Evolutionary conservation across 805 yeast species (phyloP), one percentile per base, ranked within the genome.

Genomic region (Saturnispora diversa): DNA sequence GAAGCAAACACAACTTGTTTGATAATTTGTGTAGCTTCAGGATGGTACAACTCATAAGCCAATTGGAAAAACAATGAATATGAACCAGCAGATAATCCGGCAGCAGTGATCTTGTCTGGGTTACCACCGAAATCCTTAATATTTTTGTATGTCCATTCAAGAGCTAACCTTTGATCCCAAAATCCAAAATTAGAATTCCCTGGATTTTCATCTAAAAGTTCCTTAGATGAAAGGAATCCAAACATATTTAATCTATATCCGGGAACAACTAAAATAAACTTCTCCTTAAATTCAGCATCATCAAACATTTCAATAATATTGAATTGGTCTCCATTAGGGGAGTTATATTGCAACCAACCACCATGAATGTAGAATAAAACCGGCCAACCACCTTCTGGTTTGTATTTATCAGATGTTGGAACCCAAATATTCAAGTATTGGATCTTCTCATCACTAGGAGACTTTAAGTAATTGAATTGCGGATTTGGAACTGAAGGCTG

Each of bases 51-150:
- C 45, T 67, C 71, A 48, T 66, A 66, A 1, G 65, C 64, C 23
- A 66, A 40, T 48, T 68, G 72, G 47, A 60, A 64, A 36, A 63
- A 63, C 2, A 68, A 58, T 5, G 68, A 62, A 40, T 64, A 60
- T 12, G 67, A 60, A 6, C 77, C 78, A 4, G 76, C 73, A 26
- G 69, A 61, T 31, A 70, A 58, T 5, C 77, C 77, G 27, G 66
- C 62, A 24, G 69, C 53, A 0, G 75, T 63, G 24, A 73, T 58
- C 28, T 54, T 52, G 11, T 55, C 56, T 0, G 66, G 57, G 49
- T 72, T 66, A 23, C 76, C 77, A 15, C 75, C 75, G 50, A 72
- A 69, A 32, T 63, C 50, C 19, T 42, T 41, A 41, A 73, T 70
- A 49, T 68, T 55, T 41, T 57, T 47, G 35, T 60, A 58, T 3